Conservation (phyloP, 805 yeast species). For the Sugiyamaella valdiviana region DNA sequence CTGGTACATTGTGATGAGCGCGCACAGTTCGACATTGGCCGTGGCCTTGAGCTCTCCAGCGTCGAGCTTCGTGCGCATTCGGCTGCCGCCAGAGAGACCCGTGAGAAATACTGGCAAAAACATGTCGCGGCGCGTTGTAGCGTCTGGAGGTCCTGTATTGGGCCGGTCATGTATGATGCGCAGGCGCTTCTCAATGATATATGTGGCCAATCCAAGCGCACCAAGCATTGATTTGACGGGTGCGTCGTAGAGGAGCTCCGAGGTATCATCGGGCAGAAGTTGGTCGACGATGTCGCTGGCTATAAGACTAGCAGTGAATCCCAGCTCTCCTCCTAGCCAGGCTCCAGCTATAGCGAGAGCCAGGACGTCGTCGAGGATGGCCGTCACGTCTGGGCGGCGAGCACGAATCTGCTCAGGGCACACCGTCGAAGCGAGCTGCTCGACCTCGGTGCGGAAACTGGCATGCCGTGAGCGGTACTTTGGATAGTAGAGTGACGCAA, state of each 20-base stretch:
- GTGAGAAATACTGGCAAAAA: constrained; percentile 10
- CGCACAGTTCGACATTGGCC: constrained; percentile 22
- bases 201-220: constrained; percentile 19
- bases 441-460: constrained; percentile 13
- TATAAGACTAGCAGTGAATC: constrained; percentile 16
- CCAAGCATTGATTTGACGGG: constrained; percentile 8
- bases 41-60: constrained; percentile 15
- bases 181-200: constrained; percentile 21
- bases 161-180: constrained; percentile 20
- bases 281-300: constrained; percentile 17
- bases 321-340: constrained; percentile 22
- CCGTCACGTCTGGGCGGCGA: background rate
- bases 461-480: constrained; percentile 13
- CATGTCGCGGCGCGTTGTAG: constrained; percentile 3
- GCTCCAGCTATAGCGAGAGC: constrained; percentile 20
- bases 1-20: constrained; percentile 18
- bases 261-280: constrained; percentile 13
- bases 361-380: constrained; percentile 9
- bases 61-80: constrained; percentile 5
- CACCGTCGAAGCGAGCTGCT: constrained; percentile 3
- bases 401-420: background rate
- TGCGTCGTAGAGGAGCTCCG: background rate
- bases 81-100: constrained; percentile 3
- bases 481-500: constrained; percentile 16
- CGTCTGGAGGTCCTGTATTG: background rate